phyloP scores from a whole-genome alignment of 495 filamentous ascomycete species.

The Penicillium verhagenii region DNA sequence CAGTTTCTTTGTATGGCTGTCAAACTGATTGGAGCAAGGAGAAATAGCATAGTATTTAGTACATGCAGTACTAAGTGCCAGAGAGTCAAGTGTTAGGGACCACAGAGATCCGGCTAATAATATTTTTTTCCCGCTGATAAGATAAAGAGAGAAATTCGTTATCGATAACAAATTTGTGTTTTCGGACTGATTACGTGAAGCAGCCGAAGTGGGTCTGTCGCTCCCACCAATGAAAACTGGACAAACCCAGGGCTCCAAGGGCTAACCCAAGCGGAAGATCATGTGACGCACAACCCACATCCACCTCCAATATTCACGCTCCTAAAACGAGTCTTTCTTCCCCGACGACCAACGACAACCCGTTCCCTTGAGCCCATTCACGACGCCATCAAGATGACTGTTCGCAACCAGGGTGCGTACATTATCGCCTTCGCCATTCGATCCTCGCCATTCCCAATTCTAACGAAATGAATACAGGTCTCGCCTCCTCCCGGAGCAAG shows the following conservation, averaged over 20 bases:
- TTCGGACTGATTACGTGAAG: background rate
- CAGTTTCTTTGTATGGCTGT: no score
- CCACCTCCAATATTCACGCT: slow-evolving; percentile 28
- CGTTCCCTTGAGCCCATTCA: slow-evolving; percentile 33
- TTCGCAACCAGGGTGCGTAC: slow-evolving; percentile 40
- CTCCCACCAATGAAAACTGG: slow-evolving; percentile 24
- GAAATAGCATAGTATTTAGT: no score
- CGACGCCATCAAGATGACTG: slow-evolving; percentile 40
- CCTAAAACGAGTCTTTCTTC: slow-evolving; percentile 26
- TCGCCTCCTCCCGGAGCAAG: slow-evolving; percentile 90
- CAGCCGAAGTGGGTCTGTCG: background rate
- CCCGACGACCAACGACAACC: slow-evolving; percentile 40
- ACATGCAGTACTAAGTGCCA: no score
- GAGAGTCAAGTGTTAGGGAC: no score
- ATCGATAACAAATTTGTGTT: background rate
- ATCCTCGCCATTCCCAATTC: slow-evolving; percentile 12
- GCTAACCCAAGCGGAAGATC: slow-evolving; percentile 32
- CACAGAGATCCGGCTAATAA: no score
- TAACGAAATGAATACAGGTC: slow-evolving; percentile 44
- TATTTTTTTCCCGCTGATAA: no score
- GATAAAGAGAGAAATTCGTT: background rate
- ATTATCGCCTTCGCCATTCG: slow-evolving; percentile 28
- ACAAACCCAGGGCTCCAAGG: slow-evolving; percentile 3
- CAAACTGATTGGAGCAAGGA: no score
- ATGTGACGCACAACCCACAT: slow-evolving; percentile 45